These are phyloP conservation scores for Hippophae tibetana DNA, from an alignment of 306 rosid genomes.

Conservation along the genomic window DNA sequence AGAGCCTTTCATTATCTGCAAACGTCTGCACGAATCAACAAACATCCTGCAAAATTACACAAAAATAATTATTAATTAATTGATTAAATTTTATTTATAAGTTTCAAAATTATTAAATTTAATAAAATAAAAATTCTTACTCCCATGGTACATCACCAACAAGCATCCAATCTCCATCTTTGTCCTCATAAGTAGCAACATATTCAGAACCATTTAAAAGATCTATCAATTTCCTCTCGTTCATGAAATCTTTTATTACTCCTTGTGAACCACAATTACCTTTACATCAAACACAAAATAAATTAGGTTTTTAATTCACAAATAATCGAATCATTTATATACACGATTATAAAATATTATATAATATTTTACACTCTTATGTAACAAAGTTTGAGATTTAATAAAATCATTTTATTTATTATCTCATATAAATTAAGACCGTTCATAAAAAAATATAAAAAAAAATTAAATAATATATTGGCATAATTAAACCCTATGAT, in stretches of 20 bases:
- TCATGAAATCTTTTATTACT: conserved; percentile 60
- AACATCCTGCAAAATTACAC: conserved; percentile 44
- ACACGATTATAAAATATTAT: no score
- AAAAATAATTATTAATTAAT: not conserved
- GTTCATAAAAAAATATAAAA: not conserved
- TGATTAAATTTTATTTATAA: no score
- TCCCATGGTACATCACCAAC: conserved; percentile 95
- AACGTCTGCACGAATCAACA: conserved; percentile 65
- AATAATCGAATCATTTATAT: not conserved
- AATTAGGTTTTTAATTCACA: not conserved
- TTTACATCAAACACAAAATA: conserved; percentile 14
- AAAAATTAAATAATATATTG: no score
- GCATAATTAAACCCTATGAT: not conserved
- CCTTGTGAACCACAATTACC: conserved; percentile 61
- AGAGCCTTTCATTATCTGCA: conserved; percentile 78
- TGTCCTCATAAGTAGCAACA: conserved; percentile 70
- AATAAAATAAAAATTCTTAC: conserved; percentile 26
- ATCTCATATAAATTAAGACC: no score
- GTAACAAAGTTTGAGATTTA: not conserved
- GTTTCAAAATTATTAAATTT: not conserved
- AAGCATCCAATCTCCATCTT: conserved; percentile 93
- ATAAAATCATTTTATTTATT: no score
- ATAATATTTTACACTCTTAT: no score
- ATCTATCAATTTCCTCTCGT: conserved; percentile 61
- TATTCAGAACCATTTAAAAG: conserved; percentile 69